Base-by-base conservation (phyloP, 805 yeast species). In the Candida germanica region DNA sequence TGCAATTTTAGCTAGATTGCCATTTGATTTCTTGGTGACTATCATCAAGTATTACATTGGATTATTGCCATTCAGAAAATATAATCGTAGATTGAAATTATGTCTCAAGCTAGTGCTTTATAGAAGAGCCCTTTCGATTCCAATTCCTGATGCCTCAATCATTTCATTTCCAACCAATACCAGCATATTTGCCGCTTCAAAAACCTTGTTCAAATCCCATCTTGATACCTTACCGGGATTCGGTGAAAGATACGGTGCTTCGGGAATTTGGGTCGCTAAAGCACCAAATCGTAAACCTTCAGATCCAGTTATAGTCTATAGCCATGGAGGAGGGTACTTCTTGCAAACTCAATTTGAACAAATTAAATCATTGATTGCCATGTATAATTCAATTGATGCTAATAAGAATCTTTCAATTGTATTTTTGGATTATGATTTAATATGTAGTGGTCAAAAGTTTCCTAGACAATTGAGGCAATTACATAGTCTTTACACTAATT, bases 251-350 rank as follows among this genome's bases (percentile, higher is more conserved):
- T 61, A 46, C 36, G 63, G 56, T 35, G 42, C 42, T 8, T 44
- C 56, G 37, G 55, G 61, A 8, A 42, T 53, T 26, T 65, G 71
- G 71, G 38, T 65, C n/a, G 59, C 49, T 2, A 60, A 53, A 38
- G 51, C 50, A 30, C 51, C 51, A 8, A 44, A 48, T 20, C 42
- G 57, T 15, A 43, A 41, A 8, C 38, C 50, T 1, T 31, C 43
- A 1, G 66, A 63, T 31, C 68, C 68, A 2, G 45, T 65, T 4
- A 44, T 65, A 9, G 46, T 65, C 20, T 65, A 51, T 32, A 29
- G 48, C 5, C 70, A 65, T 36, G 70, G 71, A n/a, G 71, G 71
- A 3, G 66, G 67, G 6, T 64, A 52, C 44, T 58, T 48, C 29
- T 33, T 59, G 17, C 56, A 61, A 28, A 51, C 62, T 8, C 48